Evolutionary conservation across 1,284 basidiomycete genomes (phyloP), one percentile per base, ranked within the genome.

Genomic region (Microbotryum lychnidis-dioicae): DNA sequence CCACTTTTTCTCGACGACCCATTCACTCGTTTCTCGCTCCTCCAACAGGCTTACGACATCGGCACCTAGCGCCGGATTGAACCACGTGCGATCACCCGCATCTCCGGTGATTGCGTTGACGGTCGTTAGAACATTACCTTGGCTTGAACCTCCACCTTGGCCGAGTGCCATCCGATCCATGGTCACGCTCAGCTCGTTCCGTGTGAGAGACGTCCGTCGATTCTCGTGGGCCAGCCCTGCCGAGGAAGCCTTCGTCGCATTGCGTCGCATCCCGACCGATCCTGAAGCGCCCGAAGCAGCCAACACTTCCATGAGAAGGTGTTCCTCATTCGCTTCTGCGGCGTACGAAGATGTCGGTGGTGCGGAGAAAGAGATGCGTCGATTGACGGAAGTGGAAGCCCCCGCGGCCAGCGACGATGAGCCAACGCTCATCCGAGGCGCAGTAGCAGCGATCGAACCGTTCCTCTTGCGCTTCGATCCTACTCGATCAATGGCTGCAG

Each of bases 81-180:
- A 42, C 37, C 37, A 42, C 6, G 37, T 18, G 16, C 37, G 37
- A 42, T 42, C 37, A 18, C 37, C 37, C 37, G 37, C 37, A 16
- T 42, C 37, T 3, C 12, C 37, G 37, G 3, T 2, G 16, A 6
- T 18, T 42, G 37, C 16, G 16, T 16, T 1, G 3, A 18, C 16
- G 37, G 9, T 18, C 14, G 37, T 18, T 1, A 42, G 16, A 18
- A 18, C 16, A 42, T 42, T 14, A 18, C 37, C 37, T 42, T 42
- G 37, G 37, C 37, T 42, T 42, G 37, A 42, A 18, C 37, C 37
- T 42, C 37, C 37, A 42, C 59, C 54, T 57, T 61, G 61, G 3
- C 80, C 79, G 3, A 84, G 76, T 14, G 78, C 82, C 82, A 84
- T 83, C 49, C 82, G 78, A 70, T 86, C 83, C 77, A 85, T 77